Conservation (phyloP, 1,284 basidiomycete genomes). For the Leccinum fallax region DNA sequence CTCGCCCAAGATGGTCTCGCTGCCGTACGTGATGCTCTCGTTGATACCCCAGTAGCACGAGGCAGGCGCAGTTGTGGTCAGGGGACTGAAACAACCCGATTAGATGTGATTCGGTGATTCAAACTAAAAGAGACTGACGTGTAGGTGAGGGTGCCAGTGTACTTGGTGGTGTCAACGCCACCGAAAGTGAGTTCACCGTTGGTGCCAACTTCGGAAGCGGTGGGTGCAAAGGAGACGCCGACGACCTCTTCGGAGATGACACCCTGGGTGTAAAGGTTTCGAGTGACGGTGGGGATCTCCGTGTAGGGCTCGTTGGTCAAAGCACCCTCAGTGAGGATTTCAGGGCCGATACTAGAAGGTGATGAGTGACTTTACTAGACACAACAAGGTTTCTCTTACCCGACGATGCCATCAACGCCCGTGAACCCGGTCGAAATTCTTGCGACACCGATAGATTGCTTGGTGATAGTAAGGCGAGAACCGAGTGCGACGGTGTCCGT, state of each 20-base stretch:
- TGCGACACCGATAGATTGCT: slow-evolving; percentile 38
- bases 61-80: slow-evolving; percentile 52
- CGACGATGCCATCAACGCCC: slow-evolving; percentile 34
- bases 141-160: slow-evolving; percentile 48
- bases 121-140: slow-evolving; percentile 37
- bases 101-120: not conserved
- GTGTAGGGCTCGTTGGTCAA: slow-evolving; percentile 12
- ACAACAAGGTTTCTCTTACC: slow-evolving; percentile 15
- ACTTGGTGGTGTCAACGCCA: slow-evolving; percentile 50
- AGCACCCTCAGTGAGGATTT: slow-evolving; percentile 31
- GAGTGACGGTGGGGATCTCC: slow-evolving; percentile 37
- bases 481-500: slow-evolving; percentile 31
- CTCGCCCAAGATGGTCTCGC: slow-evolving; percentile 44
- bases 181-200: slow-evolving; percentile 53
- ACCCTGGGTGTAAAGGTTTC: slow-evolving; percentile 39
- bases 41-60: slow-evolving; percentile 63
- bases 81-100: slow-evolving; percentile 36
- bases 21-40: slow-evolving; percentile 57
- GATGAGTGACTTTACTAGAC: slow-evolving; percentile 38
- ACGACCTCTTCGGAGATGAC: slow-evolving; percentile 35
- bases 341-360: slow-evolving; percentile 37
- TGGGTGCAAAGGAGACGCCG: slow-evolving; percentile 45
- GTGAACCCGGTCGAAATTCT: slow-evolving; percentile 25
- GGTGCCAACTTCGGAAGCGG: slow-evolving; percentile 20
- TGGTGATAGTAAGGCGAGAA: slow-evolving; percentile 26